Base-by-base conservation (phyloP, 495 filamentous ascomycete species). In the Venustampulla echinocandica region DNA sequence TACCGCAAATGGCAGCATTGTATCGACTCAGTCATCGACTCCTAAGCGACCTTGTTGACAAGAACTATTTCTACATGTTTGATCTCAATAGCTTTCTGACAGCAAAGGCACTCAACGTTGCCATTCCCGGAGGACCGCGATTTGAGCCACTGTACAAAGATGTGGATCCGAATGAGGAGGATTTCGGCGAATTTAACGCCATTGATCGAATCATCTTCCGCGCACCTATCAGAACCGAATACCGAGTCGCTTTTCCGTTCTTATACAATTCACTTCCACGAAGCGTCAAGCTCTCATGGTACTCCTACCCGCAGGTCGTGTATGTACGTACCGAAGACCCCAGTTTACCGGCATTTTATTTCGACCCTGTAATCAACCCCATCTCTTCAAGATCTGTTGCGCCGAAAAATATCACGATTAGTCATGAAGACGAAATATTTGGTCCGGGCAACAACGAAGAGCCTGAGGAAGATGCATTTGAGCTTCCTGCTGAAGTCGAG, bases 161-260 rank as follows among this genome's bases (percentile, higher is more conserved):
- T 54, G 87, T 99, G 39, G 90, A 99, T 61, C 93, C 93, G 23
- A 97, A 99, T 57, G 90, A 97, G 57, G 93, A 99, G 64, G 93
- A 99, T 61, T 99, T 99, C 65, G 92, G 93, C 61, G 93, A 99
- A 64, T 99, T 99, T 77, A 99, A 99, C 57, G 93, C 90, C 36
- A 99, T 99, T 60, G 90, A 97, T 61, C 87, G 93, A 49, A 99
- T 99, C 64, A 99, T 99, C 56, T 99, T 99, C 74, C 84, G 93
- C 40, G 79, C 84, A 28, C 93, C 93, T 2, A 94, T 97, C 55
- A 80, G 90, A 42, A 99, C 90, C 17, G 93, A 99, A 68, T 95
- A 93, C 64, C 80, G 90, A 11, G 93, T 99, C 38, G 85, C 85
- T 9, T 96, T 86, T 61, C 93, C 92, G 2, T 94, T 81, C 64